phyloP scores from a whole-genome alignment of 805 yeast species.

The Starmerella bombi region DNA sequence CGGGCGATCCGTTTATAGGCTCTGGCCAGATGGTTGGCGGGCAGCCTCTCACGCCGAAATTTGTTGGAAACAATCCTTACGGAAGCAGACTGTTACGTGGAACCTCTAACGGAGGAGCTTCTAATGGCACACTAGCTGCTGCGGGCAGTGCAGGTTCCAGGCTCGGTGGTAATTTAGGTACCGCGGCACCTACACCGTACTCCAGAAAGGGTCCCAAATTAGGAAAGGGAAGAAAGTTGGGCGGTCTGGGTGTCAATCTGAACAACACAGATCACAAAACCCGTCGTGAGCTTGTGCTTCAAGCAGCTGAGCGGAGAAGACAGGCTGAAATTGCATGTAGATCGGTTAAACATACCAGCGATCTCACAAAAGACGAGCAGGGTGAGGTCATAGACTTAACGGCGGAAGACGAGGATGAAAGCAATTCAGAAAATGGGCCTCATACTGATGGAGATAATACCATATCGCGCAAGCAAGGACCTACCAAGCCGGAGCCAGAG shows the following conservation, averaged over 20 bases:
- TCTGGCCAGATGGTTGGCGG: slow-evolving; percentile 38
- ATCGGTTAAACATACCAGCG: slow-evolving; percentile 3
- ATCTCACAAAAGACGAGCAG: slow-evolving; percentile 5
- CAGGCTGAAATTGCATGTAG: slow-evolving; percentile 19
- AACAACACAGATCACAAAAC: slow-evolving; percentile 28
- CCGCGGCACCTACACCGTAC: not conserved
- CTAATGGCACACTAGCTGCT: not conserved
- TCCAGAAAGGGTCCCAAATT: not conserved
- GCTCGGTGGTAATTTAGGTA: not conserved
- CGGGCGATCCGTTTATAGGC: slow-evolving; percentile 38
- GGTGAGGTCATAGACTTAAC: slow-evolving; percentile 13
- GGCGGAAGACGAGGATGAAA: slow-evolving; percentile 5
- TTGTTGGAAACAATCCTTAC: not conserved
- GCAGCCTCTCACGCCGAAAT: slow-evolving; percentile 1
- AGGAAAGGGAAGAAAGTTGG: slow-evolving; percentile 26
- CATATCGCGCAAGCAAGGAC: not conserved
- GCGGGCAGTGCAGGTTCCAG: slow-evolving; percentile 1
- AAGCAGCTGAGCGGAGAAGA: slow-evolving; percentile 50
- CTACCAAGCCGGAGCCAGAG: not conserved
- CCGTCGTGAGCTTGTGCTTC: slow-evolving; percentile 35
- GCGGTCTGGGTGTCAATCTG: slow-evolving; percentile 28
- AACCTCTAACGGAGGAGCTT: not conserved
- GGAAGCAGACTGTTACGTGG: slow-evolving; percentile 2
- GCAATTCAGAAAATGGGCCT: not conserved
- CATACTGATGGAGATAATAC: not conserved